Percentiles rank a stretch among this genome's conserved stretches.
phyloP scores from a whole-genome alignment of 345 rosid genomes.

The Arabidopsis arenosa region DNA sequence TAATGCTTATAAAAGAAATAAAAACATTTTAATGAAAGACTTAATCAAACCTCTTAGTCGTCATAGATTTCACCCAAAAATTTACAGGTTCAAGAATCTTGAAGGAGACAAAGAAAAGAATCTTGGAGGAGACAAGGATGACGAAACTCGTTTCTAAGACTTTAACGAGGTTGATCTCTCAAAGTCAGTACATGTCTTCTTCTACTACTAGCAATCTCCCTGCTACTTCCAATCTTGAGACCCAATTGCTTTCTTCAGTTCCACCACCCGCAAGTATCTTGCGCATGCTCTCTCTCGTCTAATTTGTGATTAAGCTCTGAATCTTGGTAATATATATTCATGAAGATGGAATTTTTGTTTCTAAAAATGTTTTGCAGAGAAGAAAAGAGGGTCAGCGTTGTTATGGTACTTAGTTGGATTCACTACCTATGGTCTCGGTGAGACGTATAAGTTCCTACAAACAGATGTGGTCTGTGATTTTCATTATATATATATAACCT shows the following conservation, averaged over 20 bases:
- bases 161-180: slow-evolving; percentile 45
- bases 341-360: neutral
- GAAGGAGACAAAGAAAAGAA: neutral
- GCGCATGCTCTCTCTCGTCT: neutral
- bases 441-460: slow-evolving; percentile 69
- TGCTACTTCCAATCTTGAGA: slow-evolving; percentile 38
- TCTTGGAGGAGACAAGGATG: slow-evolving; percentile 13
- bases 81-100: neutral
- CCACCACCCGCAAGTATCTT: slow-evolving; percentile 47
- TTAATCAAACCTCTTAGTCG: too few relatives aligned
- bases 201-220: slow-evolving; percentile 16
- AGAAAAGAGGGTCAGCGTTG: slow-evolving; percentile 57
- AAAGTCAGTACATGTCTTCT: slow-evolving; percentile 15
- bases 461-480: slow-evolving; percentile 60
- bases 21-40: too few relatives aligned
- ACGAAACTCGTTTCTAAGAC: slow-evolving; percentile 50
- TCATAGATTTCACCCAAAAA: too few relatives aligned
- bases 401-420: slow-evolving; percentile 75
- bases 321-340: neutral
- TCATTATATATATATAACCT: neutral
- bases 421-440: slow-evolving; percentile 71
- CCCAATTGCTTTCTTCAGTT: slow-evolving; percentile 34
- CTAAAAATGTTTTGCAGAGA: slow-evolving; percentile 28
- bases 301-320: slow-evolving; percentile 24
- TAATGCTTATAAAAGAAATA: too few relatives aligned